Base-by-base conservation (phyloP, 2,329 filamentous ascomycete species). In the Fonsecaea erecta region DNA sequence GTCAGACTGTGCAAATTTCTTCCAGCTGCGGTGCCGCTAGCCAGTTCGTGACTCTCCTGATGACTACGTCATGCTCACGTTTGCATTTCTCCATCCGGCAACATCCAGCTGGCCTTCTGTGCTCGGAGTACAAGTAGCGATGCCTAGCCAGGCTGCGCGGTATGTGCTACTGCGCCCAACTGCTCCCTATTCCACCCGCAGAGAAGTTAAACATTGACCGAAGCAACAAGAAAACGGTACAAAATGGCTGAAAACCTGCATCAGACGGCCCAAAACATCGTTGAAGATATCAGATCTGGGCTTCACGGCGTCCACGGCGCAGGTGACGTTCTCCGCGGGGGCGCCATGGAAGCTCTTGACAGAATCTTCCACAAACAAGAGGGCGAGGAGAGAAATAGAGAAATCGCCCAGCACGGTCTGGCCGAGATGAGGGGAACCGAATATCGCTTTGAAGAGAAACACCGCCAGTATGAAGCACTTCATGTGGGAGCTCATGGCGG, bases 321-420 rank as follows among this genome's bases (percentile, higher is more conserved):
- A 18, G 79, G 79, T 5, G 79, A 81, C 65, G 75, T 75, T 3
- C 68, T 80, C 35, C 77, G 78, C 18, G 79, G 78, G 3, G 73
- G 73, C 1, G 54, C 77, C 3, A 77, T 71, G 60, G 73, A 75
- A n/a, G 74, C 76, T 0, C 73, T 79, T 48, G 78, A 81, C 65
- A 71, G 74, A 58, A 70, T 76, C 4, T 78, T 79, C 67, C 75
- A 77, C 30, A 73, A 77, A 21, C 61, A 73, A 1, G 73, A 79
- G 30, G 75, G 76, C 4, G 75, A 73, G 1, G 61, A 61, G 26
- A 75, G 75, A 64, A 79, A 80, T 61, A 72, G 76, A 16, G 72
- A 69, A 8, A 77, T 80, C 69, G 74, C 76, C 1, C 66, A 71
- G 9, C 70, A 73, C 34, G 79, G 78, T 5, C 18, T 64, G 11